Evolutionary conservation across 2,329 filamentous ascomycete species (phyloP).

Genomic region (Botrytis aclada): DNA sequence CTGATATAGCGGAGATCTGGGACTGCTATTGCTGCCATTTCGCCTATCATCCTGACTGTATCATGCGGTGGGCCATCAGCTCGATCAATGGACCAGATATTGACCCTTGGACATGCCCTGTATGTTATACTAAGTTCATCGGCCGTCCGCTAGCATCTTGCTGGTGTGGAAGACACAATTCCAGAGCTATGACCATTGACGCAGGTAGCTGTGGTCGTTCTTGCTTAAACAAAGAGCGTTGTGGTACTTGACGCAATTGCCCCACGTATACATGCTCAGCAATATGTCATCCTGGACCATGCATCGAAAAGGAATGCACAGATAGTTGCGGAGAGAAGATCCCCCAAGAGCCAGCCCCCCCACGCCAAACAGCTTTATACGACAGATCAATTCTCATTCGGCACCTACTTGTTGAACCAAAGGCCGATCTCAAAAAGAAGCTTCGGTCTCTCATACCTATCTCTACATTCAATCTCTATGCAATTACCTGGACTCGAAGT

Average conservation of each 20-base stretch:
- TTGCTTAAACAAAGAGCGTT: not conserved
- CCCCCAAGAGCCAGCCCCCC: no score
- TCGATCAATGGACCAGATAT: no score
- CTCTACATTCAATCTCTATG: not conserved
- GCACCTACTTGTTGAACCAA: not conserved
- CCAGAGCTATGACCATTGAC: no score
- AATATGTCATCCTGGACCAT: constrained; percentile 14
- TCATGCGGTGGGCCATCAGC: not conserved
- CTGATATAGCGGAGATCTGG: not conserved
- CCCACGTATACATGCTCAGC: not conserved
- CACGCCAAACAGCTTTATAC: not conserved
- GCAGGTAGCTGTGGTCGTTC: not conserved
- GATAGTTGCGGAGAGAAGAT: not conserved
- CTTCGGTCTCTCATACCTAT: no score
- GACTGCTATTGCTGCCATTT: not conserved
- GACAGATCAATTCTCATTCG: not conserved
- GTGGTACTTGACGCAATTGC: not conserved
- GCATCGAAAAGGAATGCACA: not conserved
- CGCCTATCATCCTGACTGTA: not conserved
- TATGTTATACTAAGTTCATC: not conserved
- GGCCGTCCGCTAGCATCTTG: not conserved
- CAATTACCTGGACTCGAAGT: not conserved
- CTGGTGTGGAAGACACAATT: not conserved
- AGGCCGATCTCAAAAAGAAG: not conserved
- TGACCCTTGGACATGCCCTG: not conserved